phyloP scores from a whole-genome alignment of 106 monocot species.

The Allium cepa region DNA sequence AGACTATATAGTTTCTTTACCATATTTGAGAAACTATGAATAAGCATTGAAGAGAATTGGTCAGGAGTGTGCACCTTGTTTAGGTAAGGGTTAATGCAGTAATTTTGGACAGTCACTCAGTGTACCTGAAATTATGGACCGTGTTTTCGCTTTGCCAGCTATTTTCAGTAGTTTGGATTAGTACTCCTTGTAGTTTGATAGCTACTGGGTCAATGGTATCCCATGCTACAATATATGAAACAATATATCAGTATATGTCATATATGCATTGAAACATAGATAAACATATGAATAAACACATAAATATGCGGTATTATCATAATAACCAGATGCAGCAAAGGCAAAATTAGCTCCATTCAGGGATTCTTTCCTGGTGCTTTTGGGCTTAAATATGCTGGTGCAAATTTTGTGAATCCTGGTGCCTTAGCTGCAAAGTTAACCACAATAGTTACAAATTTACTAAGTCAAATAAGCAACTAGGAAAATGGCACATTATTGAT shows the following conservation, averaged over 20 bases:
- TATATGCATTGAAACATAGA: not conserved
- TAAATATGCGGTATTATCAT: constrained; percentile 41
- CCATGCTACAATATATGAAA: constrained; percentile 43
- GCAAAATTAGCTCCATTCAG: constrained; percentile 88
- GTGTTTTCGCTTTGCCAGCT: constrained; percentile 39
- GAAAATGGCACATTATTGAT: not conserved
- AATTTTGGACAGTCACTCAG: constrained; percentile 84
- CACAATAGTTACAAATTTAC: not conserved
- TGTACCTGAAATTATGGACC: constrained; percentile 42
- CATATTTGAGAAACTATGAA: constrained; percentile 46
- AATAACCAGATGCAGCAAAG: constrained; percentile 74
- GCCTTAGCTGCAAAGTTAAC: constrained; percentile 43
- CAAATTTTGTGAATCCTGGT: constrained; percentile 51
- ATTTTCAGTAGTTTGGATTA: constrained; percentile 47
- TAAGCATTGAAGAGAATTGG: constrained; percentile 44
- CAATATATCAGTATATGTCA: not conserved
- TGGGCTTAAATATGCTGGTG: constrained; percentile 67
- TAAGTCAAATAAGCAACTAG: not conserved
- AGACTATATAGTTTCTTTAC: constrained; percentile 51
- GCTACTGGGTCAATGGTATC: constrained; percentile 61
- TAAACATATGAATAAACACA: constrained; percentile 31
- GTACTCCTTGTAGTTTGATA: constrained; percentile 73
- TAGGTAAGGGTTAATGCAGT: constrained; percentile 75
- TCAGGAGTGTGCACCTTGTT: constrained; percentile 44
- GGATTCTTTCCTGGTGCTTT: constrained; percentile 75